These are phyloP conservation scores for Scheffersomyces segobiensis DNA, from an alignment of 1,139 yeast genomes.

Conservation along the genomic window DNA sequence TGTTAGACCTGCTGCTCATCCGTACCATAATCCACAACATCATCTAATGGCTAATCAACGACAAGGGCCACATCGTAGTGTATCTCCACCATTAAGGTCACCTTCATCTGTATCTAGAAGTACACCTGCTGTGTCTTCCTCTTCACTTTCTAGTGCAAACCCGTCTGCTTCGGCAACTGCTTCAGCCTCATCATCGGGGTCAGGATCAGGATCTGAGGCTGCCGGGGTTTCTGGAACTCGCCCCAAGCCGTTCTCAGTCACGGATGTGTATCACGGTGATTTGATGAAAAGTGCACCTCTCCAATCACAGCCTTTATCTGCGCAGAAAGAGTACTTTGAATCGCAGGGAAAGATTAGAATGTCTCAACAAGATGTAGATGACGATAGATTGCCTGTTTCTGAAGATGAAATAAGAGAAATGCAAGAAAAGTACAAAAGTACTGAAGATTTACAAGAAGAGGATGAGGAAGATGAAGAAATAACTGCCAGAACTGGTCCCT, in stretches of 20 bases:
- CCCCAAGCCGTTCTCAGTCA: slow-evolving; percentile 22
- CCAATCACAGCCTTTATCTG: slow-evolving; percentile 55
- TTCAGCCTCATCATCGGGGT: neutral
- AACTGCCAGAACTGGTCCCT: neutral
- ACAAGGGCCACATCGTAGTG: neutral
- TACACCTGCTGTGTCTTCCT: neutral
- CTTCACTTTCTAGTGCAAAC: neutral
- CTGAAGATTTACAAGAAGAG: neutral
- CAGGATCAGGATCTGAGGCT: neutral
- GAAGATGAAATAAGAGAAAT: slow-evolving; percentile 41
- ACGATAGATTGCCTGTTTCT: slow-evolving; percentile 38
- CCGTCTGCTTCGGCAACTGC: neutral
- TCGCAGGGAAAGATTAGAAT: slow-evolving; percentile 9
- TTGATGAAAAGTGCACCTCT: slow-evolving; percentile 50
- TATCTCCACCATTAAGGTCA: slow-evolving; percentile 1
- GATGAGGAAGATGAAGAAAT: slow-evolving; percentile 3
- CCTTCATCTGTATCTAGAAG: neutral
- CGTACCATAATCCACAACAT: neutral
- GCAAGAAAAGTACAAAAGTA: slow-evolving; percentile 31
- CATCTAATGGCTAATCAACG: neutral
- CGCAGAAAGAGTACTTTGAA: slow-evolving; percentile 49
- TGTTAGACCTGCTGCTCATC: slow-evolving; percentile 4
- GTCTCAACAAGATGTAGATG: slow-evolving; percentile 17
- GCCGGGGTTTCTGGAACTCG: slow-evolving; percentile 4
- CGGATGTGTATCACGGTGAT: slow-evolving; percentile 54